phyloP scores from a whole-genome alignment of 805 yeast species.

The Candida loeiensis region DNA sequence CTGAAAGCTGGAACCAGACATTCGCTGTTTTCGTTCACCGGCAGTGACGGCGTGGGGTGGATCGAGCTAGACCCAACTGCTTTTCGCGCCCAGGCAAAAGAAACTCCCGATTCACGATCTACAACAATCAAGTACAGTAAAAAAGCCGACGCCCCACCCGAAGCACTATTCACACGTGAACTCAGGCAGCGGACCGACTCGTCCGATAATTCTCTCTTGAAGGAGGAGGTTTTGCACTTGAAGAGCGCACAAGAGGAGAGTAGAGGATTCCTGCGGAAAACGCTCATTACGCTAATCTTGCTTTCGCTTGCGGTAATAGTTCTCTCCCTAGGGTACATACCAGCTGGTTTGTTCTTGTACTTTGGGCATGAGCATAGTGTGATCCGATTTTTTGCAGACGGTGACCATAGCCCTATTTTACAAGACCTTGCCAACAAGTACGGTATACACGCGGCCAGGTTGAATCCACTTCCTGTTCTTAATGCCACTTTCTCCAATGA shows the following conservation, averaged over 20 bases:
- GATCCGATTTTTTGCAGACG: constrained; percentile 22
- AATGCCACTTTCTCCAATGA: not conserved
- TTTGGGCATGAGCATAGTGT: constrained; percentile 3
- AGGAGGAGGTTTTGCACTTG: not conserved
- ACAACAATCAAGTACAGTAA: no score
- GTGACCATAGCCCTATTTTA: constrained; percentile 16
- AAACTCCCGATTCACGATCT: not conserved
- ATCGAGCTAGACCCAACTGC: not conserved
- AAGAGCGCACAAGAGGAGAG: not conserved
- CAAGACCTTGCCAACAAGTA: constrained; percentile 7
- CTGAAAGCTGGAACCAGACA: not conserved
- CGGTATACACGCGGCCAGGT: not conserved
- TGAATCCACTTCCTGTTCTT: not conserved
- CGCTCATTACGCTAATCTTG: constrained; percentile 1
- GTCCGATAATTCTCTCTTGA: not conserved
- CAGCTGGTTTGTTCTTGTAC: constrained; percentile 2
- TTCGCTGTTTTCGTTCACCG: not conserved
- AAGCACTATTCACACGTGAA: constrained; percentile 15
- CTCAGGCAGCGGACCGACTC: no score
- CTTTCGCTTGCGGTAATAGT: constrained; percentile 13
- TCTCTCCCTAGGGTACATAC: constrained; percentile 18
- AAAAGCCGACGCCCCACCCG: no score
- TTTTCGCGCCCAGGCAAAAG: not conserved
- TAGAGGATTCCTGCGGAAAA: constrained; percentile 3
- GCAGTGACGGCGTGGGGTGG: no score